A percentile compares a stretch with the other conserved stretches of the same genome.
Evolutionary conservation across 306 rosid genomes (phyloP).

Genomic region (Hippophae rhamnoides): DNA sequence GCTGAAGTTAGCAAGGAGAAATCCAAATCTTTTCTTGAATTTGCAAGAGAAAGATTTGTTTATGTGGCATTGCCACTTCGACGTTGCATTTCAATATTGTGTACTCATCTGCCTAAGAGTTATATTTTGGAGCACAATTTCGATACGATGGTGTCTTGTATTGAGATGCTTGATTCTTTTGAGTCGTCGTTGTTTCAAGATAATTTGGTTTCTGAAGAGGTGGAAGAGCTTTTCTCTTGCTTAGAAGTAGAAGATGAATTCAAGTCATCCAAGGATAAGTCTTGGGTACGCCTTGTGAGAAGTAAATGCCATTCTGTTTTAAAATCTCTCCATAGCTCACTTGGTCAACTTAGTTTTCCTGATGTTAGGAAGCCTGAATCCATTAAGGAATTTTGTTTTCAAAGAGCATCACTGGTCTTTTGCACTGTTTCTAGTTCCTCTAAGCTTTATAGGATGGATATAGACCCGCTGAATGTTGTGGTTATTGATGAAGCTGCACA

Average conservation of each 20-base stretch:
- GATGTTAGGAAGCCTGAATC: constrained; percentile 1
- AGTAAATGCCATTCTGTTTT: constrained; percentile 34
- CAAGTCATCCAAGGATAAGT: constrained; percentile 1
- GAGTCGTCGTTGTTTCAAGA: constrained; percentile 28
- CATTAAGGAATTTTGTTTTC: constrained; percentile 41
- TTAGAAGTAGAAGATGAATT: constrained; percentile 9
- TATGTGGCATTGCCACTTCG: constrained; percentile 21
- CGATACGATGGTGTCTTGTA: constrained; percentile 23
- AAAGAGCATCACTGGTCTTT: constrained; percentile 48
- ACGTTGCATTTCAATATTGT: constrained; percentile 28
- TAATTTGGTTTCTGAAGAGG: constrained; percentile 17
- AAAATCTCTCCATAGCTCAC: constrained; percentile 31
- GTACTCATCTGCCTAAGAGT: constrained; percentile 45
- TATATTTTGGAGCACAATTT: constrained; percentile 29
- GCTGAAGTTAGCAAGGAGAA: constrained; percentile 15
- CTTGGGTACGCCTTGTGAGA: constrained; percentile 22
- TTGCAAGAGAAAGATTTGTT: constrained; percentile 36
- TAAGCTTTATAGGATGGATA: constrained; percentile 33
- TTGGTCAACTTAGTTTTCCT: constrained; percentile 40
- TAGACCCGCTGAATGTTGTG: constrained; percentile 36
- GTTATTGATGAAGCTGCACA: constrained; percentile 86
- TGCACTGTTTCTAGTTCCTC: constrained; percentile 63
- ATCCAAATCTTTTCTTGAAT: constrained; percentile 44
- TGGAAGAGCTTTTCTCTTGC: constrained; percentile 37
- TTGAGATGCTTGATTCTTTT: constrained; percentile 27